Evolutionary conservation across 495 filamentous ascomycete species (phyloP).

Genomic region (Haplographium delicatum): DNA sequence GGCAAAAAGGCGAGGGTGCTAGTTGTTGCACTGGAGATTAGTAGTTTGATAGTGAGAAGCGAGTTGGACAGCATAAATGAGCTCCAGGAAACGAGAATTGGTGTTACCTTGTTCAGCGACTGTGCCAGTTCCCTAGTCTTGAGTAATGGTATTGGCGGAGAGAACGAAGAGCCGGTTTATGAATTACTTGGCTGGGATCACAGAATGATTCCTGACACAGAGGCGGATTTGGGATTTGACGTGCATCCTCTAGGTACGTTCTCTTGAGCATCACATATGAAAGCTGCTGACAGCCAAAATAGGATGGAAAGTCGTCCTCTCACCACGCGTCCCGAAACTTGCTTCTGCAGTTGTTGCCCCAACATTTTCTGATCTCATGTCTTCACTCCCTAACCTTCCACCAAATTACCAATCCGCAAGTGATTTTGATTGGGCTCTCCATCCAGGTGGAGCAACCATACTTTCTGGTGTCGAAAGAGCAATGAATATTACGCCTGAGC

Average conservation of each 20-base stretch:
- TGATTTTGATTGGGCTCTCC: slow-evolving; percentile 66
- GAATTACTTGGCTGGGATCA: slow-evolving; percentile 56
- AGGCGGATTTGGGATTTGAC: slow-evolving; percentile 54
- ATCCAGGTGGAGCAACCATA: slow-evolving; percentile 61
- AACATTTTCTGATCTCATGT: slow-evolving; percentile 43
- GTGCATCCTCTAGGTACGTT: slow-evolving; percentile 45
- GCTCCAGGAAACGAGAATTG: slow-evolving; percentile 50
- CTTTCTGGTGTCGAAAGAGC: slow-evolving; percentile 52
- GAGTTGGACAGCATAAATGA: slow-evolving; percentile 52
- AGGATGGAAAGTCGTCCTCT: slow-evolving; percentile 57
- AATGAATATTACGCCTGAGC: slow-evolving; percentile 48
- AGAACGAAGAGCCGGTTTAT: slow-evolving; percentile 38
- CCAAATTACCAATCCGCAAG: slow-evolving; percentile 33
- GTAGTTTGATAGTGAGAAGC: slow-evolving; percentile 50
- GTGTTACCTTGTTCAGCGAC: slow-evolving; percentile 56
- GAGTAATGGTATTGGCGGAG: slow-evolving; percentile 45
- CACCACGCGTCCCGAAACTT: slow-evolving; percentile 49
- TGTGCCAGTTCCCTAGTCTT: slow-evolving; percentile 55
- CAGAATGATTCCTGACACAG: slow-evolving; percentile 47
- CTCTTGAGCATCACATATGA: not conserved
- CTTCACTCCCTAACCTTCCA: slow-evolving; percentile 36
- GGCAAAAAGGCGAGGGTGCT: slow-evolving; percentile 49
- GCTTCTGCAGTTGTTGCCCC: slow-evolving; percentile 42
- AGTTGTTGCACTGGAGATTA: slow-evolving; percentile 57
- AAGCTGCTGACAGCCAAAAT: not conserved